phyloP scores from a whole-genome alignment of 192 early-diverging fungal species.

The Umbelopsis isabellina region DNA sequence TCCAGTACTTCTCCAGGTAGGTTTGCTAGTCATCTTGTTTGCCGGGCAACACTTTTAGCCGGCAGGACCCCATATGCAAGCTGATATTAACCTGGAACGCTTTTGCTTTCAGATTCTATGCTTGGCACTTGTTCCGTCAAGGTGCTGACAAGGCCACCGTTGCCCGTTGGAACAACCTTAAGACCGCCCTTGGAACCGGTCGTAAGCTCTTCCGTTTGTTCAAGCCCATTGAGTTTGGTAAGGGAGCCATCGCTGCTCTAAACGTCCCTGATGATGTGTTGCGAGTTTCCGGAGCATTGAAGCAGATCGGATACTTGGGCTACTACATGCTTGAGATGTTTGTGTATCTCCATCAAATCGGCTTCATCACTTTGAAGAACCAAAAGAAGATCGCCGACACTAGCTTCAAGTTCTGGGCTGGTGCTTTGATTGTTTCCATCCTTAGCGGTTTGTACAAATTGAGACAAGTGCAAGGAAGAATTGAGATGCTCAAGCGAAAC shows the following conservation, averaged over 20 bases:
- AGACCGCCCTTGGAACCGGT: slow-evolving; percentile 61
- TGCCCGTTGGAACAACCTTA: slow-evolving; percentile 61
- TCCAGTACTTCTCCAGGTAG: slow-evolving; percentile 80
- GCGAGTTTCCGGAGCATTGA: slow-evolving; percentile 52
- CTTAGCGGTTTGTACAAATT: slow-evolving; percentile 69
- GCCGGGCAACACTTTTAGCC: too few relatives aligned
- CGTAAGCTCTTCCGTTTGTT: slow-evolving; percentile 76
- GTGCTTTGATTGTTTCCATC: slow-evolving; percentile 64
- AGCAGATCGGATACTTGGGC: slow-evolving; percentile 59
- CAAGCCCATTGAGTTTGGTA: slow-evolving; percentile 70
- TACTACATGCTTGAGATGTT: slow-evolving; percentile 69
- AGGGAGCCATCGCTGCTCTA: slow-evolving; percentile 57
- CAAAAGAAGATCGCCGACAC: slow-evolving; percentile 63
- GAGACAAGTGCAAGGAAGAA: slow-evolving; percentile 51
- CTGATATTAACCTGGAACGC: not conserved
- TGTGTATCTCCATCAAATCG: slow-evolving; percentile 63
- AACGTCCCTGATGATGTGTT: slow-evolving; percentile 63
- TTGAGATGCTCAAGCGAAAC: slow-evolving; percentile 36
- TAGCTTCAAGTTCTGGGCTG: slow-evolving; percentile 70
- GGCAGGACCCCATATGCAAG: too few relatives aligned
- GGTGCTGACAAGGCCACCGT: slow-evolving; percentile 63
- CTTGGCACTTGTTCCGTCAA: slow-evolving; percentile 62
- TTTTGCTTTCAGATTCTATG: slow-evolving; percentile 57
- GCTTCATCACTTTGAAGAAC: slow-evolving; percentile 63
- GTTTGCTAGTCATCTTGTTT: not conserved